phyloP scores from a whole-genome alignment of 805 yeast species.

The Pachysolen tannophilus region DNA sequence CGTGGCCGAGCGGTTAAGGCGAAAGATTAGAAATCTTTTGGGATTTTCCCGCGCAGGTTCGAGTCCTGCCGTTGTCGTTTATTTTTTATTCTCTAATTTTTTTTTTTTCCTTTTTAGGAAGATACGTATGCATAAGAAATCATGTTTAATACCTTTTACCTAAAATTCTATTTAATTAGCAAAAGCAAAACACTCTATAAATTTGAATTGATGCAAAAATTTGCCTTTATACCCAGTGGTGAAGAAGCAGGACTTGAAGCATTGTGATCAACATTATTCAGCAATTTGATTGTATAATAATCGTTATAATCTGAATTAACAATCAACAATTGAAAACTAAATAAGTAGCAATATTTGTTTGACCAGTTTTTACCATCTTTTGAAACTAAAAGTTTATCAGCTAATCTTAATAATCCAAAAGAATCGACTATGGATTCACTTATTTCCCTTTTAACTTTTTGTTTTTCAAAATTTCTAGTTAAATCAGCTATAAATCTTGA shows the following conservation, averaged over 20 bases:
- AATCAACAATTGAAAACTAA: constrained; percentile 16
- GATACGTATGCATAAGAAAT: too few species aligned
- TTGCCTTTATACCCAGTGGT: too few species aligned
- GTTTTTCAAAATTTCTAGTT: neutral
- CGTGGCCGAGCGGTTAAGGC: constrained; percentile 64
- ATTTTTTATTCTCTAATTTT: constrained; percentile 20
- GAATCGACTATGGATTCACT: constrained; percentile 14
- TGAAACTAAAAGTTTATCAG: constrained; percentile 16
- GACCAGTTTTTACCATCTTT: constrained; percentile 9
- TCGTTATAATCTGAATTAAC: too few species aligned
- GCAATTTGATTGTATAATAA: too few species aligned
- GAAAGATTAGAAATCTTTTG: constrained; percentile 55
- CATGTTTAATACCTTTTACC: too few species aligned
- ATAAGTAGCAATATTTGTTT: constrained; percentile 20
- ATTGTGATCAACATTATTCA: too few species aligned
- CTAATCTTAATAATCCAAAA: constrained; percentile 21
- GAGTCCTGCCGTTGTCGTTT: constrained; percentile 67
- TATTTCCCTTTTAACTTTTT: neutral
- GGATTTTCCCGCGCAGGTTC: constrained; percentile 59
- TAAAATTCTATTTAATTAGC: too few species aligned
- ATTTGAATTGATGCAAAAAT: too few species aligned
- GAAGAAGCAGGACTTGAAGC: too few species aligned
- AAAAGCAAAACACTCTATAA: too few species aligned
- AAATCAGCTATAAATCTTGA: constrained; percentile 17
- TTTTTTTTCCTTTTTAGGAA: too few species aligned